Evolutionary conservation across 768 basidiomycete species (phyloP), one percentile per base, ranked within the genome.

Genomic region (Kockovaella imperatae): DNA sequence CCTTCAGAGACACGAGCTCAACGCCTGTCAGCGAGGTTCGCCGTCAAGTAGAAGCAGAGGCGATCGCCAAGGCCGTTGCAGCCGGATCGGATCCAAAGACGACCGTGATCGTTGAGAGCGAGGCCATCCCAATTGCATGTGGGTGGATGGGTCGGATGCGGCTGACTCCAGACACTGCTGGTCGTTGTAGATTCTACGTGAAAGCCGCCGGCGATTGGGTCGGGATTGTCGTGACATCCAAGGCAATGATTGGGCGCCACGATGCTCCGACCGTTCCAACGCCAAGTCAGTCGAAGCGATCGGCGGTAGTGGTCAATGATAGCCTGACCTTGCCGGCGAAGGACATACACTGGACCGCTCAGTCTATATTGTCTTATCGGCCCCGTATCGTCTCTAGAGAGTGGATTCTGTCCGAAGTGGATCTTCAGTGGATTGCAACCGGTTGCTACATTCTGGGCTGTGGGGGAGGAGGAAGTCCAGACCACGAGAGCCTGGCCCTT

Each of bases 371-470:
- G 59, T 55, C 54, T 6, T 79, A 77, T 53, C 57, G 45, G 24
- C 76, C 75, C 3, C 62, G 26, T 25, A 72, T 80, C 35, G 52
- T 45, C 23, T 65, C 65, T 7, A 55, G 73, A 5, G 71, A 74
- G 50, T 79, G 77, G 77, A 58, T 73, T 31, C 38, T 78, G 4
- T 74, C 74, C 14, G 76, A 78, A 54, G 68, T 71, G 2, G 77
- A 78, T 54, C 61, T 78, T 17, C 64, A 79, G 48, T 82, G 78
- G 73, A 78, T 83, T 39, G 76, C 79, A 28, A 78, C 79, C 45
- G 82, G 82, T 26, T 81, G 80, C 42, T 79, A 78, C 32, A 73
- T 82, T 38, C 72, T 83, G 0, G 82, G 81, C 0, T 77, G 76
- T 11, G 81, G 81, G 2, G 81, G 82, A 21, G 81, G 82, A 1